Base-by-base conservation (phyloP, 2,329 filamentous ascomycete species). In the Apiospora saccharicola region DNA sequence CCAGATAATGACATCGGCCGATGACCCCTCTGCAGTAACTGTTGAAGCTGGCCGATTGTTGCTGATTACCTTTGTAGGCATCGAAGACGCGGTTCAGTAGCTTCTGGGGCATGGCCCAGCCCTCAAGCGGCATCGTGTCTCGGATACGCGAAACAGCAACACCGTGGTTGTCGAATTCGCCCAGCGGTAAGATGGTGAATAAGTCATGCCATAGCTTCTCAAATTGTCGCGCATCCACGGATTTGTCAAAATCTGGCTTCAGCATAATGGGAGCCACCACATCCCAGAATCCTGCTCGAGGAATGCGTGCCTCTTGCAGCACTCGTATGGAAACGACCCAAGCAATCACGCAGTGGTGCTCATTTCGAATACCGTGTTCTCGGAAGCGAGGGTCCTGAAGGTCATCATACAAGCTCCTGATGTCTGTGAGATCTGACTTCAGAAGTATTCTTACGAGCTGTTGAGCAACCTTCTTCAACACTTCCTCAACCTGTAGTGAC, bases 11-110 rank as follows among this genome's bases (percentile, higher is more conserved):
- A 74, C 91, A 93, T 43, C 91, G 87, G 24, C 85, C 85, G 44
- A 92, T 81, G 5, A 91, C 78, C 7, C 89, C 87, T 24, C 88
- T 86, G 73, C 89, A 91, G 76, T 93, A 93, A 73, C 89, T 88
- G 75, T 92, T 92, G 83, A 92, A 92, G 76, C 89, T 88, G 1
- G 89, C 84, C 1, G 86, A 80, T 75, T 92, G 90, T 30, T 85
- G 85, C 3, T 80, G 77, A 71, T 90, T 89, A n/a, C 81, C 80
- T 73, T 85, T 84, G 77, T 92, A 93, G 2, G 91, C 77, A 26
- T 87, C 81, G 71, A 92, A 90, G 16, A 92, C 85, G 8, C 85
- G 85, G 75, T 85, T 88, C 68, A 92, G 74, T 43, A 92, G 78
- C 71, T 84, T 86, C 73, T 91, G 90, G 0, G 90, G 87, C 19